Percentiles rank a stretch among this genome's conserved stretches.
phyloP scores from a whole-genome alignment of 805 yeast species.

The Spathaspora arborariae region DNA sequence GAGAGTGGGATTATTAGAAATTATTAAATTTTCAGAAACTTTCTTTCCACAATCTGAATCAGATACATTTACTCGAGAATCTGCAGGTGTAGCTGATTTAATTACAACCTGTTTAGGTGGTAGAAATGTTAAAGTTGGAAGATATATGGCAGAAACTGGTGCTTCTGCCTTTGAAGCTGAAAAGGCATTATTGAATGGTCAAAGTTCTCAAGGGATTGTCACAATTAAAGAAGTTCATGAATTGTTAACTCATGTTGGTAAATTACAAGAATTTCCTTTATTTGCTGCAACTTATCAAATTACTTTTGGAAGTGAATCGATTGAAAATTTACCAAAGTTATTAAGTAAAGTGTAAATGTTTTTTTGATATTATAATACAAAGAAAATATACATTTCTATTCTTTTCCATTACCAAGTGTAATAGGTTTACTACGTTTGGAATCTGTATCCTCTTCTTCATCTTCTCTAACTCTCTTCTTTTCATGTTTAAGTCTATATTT shows the following conservation, averaged over 20 bases:
- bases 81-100: constrained; percentile 47
- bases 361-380: not conserved
- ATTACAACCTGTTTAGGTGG: constrained; percentile 48
- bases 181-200: constrained; percentile 42
- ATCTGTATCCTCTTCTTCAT: not conserved
- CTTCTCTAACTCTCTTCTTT: constrained; percentile 8
- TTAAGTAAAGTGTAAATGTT: constrained; percentile 18
- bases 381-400: not conserved
- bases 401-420: not conserved
- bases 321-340: constrained; percentile 39
- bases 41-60: constrained; percentile 46
- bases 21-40: constrained; percentile 46
- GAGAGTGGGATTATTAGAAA: constrained; percentile 44
- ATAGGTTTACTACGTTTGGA: not conserved
- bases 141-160: constrained; percentile 42
- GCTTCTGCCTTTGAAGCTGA: constrained; percentile 41
- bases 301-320: constrained; percentile 36
- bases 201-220: constrained; percentile 44
- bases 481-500: constrained; percentile 43
- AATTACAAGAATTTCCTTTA: constrained; percentile 37
- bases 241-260: constrained; percentile 32
- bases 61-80: constrained; percentile 40
- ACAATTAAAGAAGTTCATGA: constrained; percentile 47
- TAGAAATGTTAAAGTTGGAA: constrained; percentile 44
- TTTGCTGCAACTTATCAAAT: constrained; percentile 45